A percentile compares a stretch with the other conserved stretches of the same genome.
phyloP scores from a whole-genome alignment of 441 rosid species.

The Populus tomentosa region DNA sequence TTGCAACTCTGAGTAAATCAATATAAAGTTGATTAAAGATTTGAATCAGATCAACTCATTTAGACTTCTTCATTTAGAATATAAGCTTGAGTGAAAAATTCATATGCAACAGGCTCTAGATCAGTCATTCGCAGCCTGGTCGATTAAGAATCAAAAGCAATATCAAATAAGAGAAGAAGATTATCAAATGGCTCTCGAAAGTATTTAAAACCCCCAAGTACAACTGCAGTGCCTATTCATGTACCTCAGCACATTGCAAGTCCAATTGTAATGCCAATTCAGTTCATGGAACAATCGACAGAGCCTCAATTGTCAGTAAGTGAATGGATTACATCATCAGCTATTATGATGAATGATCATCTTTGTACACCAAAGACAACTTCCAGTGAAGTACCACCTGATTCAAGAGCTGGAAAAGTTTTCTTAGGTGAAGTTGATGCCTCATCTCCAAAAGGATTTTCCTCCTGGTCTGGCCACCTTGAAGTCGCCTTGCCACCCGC shows the following conservation, averaged over 20 bases:
- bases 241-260: conserved; percentile 98
- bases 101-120: conserved; percentile 94
- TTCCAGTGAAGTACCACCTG: conserved; percentile 40
- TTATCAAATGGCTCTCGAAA: conserved; percentile 11
- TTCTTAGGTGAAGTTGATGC: conserved; percentile 66
- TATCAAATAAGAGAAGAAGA: conserved; percentile 10
- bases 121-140: conserved; percentile 98
- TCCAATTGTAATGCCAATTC: conserved; percentile 81
- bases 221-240: not conserved
- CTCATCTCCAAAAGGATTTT: conserved; percentile 96
- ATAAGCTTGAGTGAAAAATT: conserved; percentile 97
- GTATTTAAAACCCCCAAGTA: not conserved
- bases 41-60: conserved; percentile 42
- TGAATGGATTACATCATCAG: conserved; percentile 3
- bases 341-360: not conserved
- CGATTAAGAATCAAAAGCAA: conserved; percentile 17
- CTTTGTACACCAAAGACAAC: not conserved
- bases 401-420: conserved; percentile 74
- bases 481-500: conserved; percentile 74
- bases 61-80: conserved; percentile 88
- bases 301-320: conserved; percentile 77
- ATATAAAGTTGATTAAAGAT: not conserved
- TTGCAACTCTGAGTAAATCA: not conserved
- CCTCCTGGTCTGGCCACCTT: conserved; percentile 56
- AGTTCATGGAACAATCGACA: conserved; percentile 75